phyloP scores from a whole-genome alignment of 805 yeast species.

The Candida morakotiae region DNA sequence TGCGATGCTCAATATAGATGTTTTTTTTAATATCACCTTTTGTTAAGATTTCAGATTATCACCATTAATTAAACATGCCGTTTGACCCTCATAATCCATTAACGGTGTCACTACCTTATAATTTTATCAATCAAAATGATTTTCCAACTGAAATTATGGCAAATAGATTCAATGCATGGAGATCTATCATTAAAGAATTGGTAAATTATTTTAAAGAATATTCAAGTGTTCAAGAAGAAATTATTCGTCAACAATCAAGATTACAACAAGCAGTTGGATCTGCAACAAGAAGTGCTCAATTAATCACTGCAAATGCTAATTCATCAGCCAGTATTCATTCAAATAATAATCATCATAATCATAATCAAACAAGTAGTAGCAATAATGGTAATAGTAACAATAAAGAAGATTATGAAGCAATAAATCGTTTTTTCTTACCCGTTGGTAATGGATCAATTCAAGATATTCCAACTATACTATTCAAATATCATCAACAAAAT shows the following conservation, averaged over 20 bases:
- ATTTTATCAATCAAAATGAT: conserved; percentile 28
- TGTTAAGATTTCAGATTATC: no score
- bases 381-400: conserved; percentile 5
- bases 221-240: conserved; percentile 83
- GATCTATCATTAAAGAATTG: conserved; percentile 70
- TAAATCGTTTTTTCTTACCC: conserved; percentile 61
- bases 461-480: conserved; percentile 70
- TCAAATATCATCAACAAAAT: conserved; percentile 45
- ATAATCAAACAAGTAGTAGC: conserved; percentile 4
- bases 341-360: conserved; percentile 2
- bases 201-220: conserved; percentile 73
- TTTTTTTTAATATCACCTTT: no score
- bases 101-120: conserved; percentile 36
- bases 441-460: conserved; percentile 70
- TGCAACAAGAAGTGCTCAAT: conserved; percentile 9
- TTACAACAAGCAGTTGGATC: conserved; percentile 68
- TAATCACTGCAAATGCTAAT: neutral
- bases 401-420: conserved; percentile 28
- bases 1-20: no score
- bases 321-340: conserved; percentile 1
- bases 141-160: conserved; percentile 86
- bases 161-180: conserved; percentile 81
- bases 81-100: conserved; percentile 28
- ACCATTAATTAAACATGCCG: no score
- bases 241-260: conserved; percentile 75